A percentile compares a stretch with the other conserved stretches of the same genome.
Evolutionary conservation across 1,139 yeast genomes (phyloP).

Genomic region (Ogataea hybrid): DNA sequence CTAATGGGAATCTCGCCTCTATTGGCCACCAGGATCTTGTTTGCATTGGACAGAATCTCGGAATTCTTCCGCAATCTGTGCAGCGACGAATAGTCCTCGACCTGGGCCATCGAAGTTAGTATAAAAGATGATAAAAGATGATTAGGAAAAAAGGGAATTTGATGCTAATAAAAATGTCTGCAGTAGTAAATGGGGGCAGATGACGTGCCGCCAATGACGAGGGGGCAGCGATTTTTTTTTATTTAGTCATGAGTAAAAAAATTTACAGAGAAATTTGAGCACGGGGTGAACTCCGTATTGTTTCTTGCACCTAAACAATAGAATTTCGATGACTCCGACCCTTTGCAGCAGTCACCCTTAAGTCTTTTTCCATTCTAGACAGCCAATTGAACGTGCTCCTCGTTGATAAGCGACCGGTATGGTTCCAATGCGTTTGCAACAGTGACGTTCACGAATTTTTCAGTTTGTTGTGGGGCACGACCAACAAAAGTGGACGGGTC

Average conservation of each 20-base stretch:
- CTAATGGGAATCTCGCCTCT: conserved; percentile 88
- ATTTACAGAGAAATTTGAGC: background rate
- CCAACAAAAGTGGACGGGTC: conserved; percentile 97
- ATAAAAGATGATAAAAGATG: background rate
- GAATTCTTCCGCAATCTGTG: conserved; percentile 56
- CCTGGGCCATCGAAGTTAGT: conserved; percentile 25
- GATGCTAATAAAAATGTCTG: conserved; percentile 2
- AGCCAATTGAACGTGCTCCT: conserved; percentile 59
- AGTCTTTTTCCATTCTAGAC: conserved; percentile 36
- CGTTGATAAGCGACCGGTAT: conserved; percentile 55
- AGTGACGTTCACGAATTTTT: conserved; percentile 81
- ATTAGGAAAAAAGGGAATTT: background rate
- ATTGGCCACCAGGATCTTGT: conserved; percentile 86
- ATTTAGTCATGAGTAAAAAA: conserved; percentile 7
- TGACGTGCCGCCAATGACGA: conserved; percentile 7
- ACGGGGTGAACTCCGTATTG: conserved; percentile 11
- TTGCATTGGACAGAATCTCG: conserved; percentile 59
- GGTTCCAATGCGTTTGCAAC: conserved; percentile 83
- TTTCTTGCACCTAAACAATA: conserved; percentile 5
- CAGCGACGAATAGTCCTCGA: conserved; percentile 33
- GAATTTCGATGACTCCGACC: conserved; percentile 2
- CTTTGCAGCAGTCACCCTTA: conserved; percentile 6
- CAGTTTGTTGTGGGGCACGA: conserved; percentile 98
- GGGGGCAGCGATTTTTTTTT: background rate
- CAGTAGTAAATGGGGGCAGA: conserved; percentile 7